Conservation (phyloP, 176 grass and related monocot genomes). For the Dendrocalamus sinicus region DNA sequence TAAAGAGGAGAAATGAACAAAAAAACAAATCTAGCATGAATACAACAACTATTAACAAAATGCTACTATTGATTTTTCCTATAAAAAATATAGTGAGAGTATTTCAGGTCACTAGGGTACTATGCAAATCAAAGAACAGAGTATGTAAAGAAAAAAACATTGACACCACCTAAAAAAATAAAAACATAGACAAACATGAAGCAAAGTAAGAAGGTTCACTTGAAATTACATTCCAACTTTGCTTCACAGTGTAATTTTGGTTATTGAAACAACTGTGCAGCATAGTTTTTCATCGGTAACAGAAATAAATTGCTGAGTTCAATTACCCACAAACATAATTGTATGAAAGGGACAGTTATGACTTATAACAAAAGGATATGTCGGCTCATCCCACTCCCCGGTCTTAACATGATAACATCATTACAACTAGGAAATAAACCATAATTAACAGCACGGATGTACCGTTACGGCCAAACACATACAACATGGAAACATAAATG, state of each 20-base stretch:
- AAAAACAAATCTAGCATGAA: not conserved
- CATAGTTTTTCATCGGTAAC: not conserved
- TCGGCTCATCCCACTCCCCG: not conserved
- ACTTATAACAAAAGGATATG: not conserved
- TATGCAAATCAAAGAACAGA: constrained; percentile 3
- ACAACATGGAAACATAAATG: constrained; percentile 1
- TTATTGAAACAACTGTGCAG: not conserved
- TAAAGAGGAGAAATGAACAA: not conserved
- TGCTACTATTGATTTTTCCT: not conserved
- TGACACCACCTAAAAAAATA: not conserved
- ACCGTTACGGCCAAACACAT: not conserved
- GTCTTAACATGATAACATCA: not conserved
- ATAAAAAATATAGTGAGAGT: not conserved
- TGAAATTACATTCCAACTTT: not conserved
- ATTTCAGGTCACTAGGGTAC: not conserved
- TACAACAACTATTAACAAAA: not conserved
- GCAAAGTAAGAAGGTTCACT: not conserved
- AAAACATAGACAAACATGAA: not conserved
- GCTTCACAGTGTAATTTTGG: not conserved
- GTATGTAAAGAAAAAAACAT: not conserved
- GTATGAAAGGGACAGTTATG: not conserved
- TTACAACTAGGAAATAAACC: not conserved
- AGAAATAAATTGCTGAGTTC: not conserved
- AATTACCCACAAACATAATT: not conserved
- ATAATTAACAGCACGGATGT: not conserved